These are phyloP conservation scores for Dalbergia cultrata DNA, from an alignment of 306 rosid species.

Conservation along the genomic window DNA sequence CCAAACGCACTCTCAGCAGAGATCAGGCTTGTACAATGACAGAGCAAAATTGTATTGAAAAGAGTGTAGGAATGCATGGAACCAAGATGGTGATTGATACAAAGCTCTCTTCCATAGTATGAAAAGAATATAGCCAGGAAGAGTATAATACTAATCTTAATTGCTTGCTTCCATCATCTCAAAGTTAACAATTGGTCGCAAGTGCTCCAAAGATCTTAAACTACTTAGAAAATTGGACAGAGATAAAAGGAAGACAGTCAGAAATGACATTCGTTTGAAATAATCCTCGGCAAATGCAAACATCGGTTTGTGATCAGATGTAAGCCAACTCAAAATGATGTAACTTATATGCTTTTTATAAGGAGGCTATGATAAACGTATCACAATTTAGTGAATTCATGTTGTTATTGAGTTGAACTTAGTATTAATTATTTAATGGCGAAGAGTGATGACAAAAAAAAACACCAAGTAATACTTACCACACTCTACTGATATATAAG, in stretches of 20 bases:
- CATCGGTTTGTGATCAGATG: constrained; percentile 17
- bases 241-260: constrained; percentile 9
- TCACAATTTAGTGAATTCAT: background rate
- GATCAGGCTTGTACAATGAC: constrained; percentile 15
- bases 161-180: constrained; percentile 8
- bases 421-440: constrained; percentile 27
- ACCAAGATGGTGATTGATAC: background rate
- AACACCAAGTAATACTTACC: background rate
- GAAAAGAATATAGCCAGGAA: constrained; percentile 7
- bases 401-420: constrained; percentile 4
- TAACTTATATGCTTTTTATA: constrained; percentile 16
- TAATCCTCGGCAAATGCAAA: constrained; percentile 26
- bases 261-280: constrained; percentile 18
- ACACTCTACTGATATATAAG: constrained; percentile 13
- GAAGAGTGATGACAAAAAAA: background rate
- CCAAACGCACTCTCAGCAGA: background rate
- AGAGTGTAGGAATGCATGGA: constrained; percentile 5
- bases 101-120: constrained; percentile 18
- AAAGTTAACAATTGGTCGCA: constrained; percentile 7
- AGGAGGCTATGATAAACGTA: background rate
- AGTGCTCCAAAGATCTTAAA: constrained; percentile 7
- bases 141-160: background rate
- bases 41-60: background rate
- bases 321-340: background rate
- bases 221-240: background rate